phyloP scores from a whole-genome alignment of 2,329 filamentous ascomycete species.

The Cercospora brassicicola region DNA sequence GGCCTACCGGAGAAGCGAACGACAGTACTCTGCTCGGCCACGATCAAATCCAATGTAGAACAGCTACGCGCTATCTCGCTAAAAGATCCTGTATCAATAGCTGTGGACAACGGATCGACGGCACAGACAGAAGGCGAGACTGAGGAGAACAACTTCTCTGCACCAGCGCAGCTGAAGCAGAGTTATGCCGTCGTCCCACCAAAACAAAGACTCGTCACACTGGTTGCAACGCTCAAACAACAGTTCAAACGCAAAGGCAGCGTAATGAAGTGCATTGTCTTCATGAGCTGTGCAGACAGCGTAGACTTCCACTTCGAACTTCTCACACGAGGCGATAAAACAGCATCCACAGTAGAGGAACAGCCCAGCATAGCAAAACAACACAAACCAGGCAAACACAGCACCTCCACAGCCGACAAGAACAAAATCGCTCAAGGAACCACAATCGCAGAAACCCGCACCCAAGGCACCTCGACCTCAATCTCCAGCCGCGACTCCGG shows the following conservation, averaged over 20 bases:
- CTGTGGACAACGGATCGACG: conserved; percentile 59
- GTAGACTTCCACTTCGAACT: conserved; percentile 96
- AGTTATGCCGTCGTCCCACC: conserved; percentile 83
- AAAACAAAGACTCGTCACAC: conserved; percentile 84
- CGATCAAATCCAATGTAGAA: conserved; percentile 97
- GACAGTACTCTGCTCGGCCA: conserved; percentile 92
- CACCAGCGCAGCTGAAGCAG: conserved; percentile 91
- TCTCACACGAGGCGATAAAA: conserved; percentile 55
- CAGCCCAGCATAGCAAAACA: conserved; percentile 22
- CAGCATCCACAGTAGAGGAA: conserved; percentile 33
- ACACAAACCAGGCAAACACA: conserved; percentile 26
- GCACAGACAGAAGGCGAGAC: conserved; percentile 47
- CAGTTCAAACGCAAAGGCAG: conserved; percentile 85
- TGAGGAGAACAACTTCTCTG: conserved; percentile 65
- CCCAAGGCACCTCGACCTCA: conserved; percentile 49
- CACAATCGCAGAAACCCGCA: conserved; percentile 47
- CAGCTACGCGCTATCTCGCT: conserved; percentile 91
- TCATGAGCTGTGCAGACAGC: conserved; percentile 94
- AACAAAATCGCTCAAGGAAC: conserved; percentile 46
- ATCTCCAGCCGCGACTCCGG: conserved; percentile 62
- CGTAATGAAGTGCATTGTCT: conserved; percentile 95
- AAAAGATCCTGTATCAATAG: conserved; percentile 86
- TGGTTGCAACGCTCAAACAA: conserved; percentile 79
- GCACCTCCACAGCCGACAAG: conserved; percentile 33
- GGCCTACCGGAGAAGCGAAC: conserved; percentile 73